Base-by-base conservation (phyloP, 805 yeast genomes). In the Saturnispora sanitii region DNA sequence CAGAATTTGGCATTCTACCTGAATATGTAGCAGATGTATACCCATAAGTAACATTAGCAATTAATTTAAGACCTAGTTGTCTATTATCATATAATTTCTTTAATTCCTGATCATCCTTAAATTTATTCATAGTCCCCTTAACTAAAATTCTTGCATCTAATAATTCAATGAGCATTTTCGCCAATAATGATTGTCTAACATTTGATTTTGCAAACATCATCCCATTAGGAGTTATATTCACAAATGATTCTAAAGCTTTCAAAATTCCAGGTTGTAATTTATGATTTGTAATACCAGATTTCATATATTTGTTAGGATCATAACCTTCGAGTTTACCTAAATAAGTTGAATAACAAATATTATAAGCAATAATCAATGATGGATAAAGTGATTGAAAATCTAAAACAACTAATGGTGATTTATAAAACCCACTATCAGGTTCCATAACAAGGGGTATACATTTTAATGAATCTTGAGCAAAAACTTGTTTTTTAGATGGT, bases 1-100 rank as follows among this genome's bases (percentile, higher is more conserved):
- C 97, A 0, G 95, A 78, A 51, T 92, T 84, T 0, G 98, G 97
- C 98, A 92, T 92, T 47, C 98, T 66, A 0, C 98, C 98, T 7
- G 95, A 85, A 54, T 82, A 92, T 0, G 95, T 77, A 0, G 98
- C 98, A 1, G 96, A 82, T 0, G 96, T 72, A 55, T 92, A 92
- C 0, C 98, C 98, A 62, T 92, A 92, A 0, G 96, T 90, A 7
- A 92, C 98, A 58, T 87, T 88, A 1, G 98, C 96, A 33, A 87
- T 79, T 36, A 90, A 64, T 54, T 92, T 92, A 46, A 92, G 64
- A 0, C 96, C 97, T 31, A 84, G 57, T 50, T 92, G 98, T 41
- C 90, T 67, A 43, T 82, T 80, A 52, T 84, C 74, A 53, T 82
- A 73, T 4, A 82, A 60, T 41, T 73, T 71, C 25, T 66, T 65